Percentiles rank a stretch among this genome's conserved stretches.
These are phyloP conservation scores for Stentor roeselii DNA, from an alignment of 73 alveolate genomes.

Conservation along the genomic window DNA sequence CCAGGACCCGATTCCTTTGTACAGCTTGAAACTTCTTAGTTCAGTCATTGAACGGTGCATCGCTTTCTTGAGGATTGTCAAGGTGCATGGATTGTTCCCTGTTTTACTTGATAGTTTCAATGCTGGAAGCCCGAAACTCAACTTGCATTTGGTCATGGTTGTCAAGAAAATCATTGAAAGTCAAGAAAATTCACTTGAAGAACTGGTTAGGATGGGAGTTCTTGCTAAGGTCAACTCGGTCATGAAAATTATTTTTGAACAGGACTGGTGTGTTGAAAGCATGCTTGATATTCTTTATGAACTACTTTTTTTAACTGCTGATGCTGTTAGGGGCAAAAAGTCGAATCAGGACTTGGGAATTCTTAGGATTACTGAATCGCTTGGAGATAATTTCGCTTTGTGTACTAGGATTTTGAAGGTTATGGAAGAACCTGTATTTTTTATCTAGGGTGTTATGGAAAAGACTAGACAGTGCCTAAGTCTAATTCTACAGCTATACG, in stretches of 20 bases:
- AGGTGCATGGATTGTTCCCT: conserved; percentile 35
- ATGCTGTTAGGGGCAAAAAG: background rate
- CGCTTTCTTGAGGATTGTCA: conserved; percentile 29
- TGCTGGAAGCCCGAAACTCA: conserved; percentile 55
- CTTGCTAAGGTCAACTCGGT: conserved; percentile 44
- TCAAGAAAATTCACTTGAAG: conserved; percentile 39
- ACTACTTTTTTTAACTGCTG: conserved; percentile 32
- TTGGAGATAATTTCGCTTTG: conserved; percentile 44
- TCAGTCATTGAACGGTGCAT: background rate
- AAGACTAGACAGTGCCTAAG: conserved; percentile 51
- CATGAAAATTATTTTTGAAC: conserved; percentile 48
- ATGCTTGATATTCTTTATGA: conserved; percentile 54
- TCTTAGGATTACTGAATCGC: conserved; percentile 35
- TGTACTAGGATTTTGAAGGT: conserved; percentile 39
- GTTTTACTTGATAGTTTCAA: conserved; percentile 42
- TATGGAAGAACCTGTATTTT: conserved; percentile 33
- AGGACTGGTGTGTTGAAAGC: conserved; percentile 64
- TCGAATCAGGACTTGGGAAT: background rate
- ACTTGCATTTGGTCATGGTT: conserved; percentile 54
- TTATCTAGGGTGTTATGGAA: conserved; percentile 39
- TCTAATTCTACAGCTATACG: conserved; percentile 50
- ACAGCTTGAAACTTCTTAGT: conserved; percentile 33
- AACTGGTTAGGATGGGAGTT: conserved; percentile 32
- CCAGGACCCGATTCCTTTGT: conserved; percentile 40
- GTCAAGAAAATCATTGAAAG: conserved; percentile 53